These are phyloP conservation scores for Sinapis alba DNA, from an alignment of 441 rosid genomes.

Conservation along the genomic window DNA sequence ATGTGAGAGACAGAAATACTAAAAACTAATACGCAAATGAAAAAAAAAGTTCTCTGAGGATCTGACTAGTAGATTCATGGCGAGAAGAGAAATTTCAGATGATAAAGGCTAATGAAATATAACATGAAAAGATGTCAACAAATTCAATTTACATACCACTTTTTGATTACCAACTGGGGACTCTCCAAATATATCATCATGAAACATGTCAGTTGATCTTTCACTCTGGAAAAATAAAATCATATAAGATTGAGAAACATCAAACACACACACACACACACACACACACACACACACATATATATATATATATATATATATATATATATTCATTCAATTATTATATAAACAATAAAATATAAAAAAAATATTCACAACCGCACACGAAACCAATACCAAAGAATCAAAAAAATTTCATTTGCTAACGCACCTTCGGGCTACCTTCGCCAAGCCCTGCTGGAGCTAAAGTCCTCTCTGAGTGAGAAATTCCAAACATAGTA, in stretches of 20 bases:
- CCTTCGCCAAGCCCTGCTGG: conserved; percentile 93
- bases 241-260: conserved; percentile 13
- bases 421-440: conserved; percentile 83
- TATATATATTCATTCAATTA: not conserved
- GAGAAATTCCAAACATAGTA: conserved; percentile 48
- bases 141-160: conserved; percentile 52
- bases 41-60: not conserved
- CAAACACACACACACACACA: too few species aligned
- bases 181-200: conserved; percentile 98
- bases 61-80: not conserved
- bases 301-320: too few species aligned
- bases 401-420: conserved; percentile 26
- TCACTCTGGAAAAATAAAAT: conserved; percentile 70
- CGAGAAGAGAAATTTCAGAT: not conserved
- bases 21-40: not conserved
- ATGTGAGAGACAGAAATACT: not conserved
- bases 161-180: conserved; percentile 79
- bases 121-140: not conserved
- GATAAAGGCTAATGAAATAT: not conserved
- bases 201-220: conserved; percentile 71
- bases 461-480: conserved; percentile 48
- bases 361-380: conserved; percentile 33
- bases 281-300: too few species aligned
- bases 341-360: conserved; percentile 21
- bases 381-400: conserved; percentile 25